Conservation (phyloP, 2,329 filamentous ascomycete genomes). For the Moelleriella libera region DNA sequence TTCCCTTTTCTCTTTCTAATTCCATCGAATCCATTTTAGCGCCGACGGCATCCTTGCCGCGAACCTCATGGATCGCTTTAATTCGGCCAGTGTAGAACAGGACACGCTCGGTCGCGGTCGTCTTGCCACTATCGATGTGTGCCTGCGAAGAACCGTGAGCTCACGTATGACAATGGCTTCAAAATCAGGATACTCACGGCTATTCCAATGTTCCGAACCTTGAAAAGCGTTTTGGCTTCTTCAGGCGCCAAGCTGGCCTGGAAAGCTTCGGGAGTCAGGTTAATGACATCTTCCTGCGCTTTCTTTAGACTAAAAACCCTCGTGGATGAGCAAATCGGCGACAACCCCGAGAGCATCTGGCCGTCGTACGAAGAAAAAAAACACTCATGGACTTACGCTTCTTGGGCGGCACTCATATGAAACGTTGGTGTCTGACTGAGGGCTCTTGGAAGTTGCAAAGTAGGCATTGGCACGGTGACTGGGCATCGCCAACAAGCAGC, state of each 20-base stretch:
- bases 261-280: constrained; percentile 43
- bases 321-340: constrained; percentile 1
- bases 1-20: constrained; percentile 92
- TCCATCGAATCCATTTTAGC: constrained; percentile 99
- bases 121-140: constrained; percentile 98
- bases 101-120: constrained; percentile 88
- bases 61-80: constrained; percentile 92
- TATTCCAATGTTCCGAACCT: constrained; percentile 94
- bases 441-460: constrained; percentile 2
- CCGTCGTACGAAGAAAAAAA: neutral
- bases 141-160: constrained; percentile 37
- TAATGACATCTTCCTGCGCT: constrained; percentile 36
- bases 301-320: constrained; percentile 28
- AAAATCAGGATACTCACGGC: constrained; percentile 41
- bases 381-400: constrained; percentile 19
- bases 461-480: neutral
- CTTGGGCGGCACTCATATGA: constrained; percentile 21
- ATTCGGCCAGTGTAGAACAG: constrained; percentile 97
- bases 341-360: neutral
- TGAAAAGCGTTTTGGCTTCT: constrained; percentile 64
- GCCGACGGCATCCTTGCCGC: constrained; percentile 85
- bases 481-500: neutral
- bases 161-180: neutral
- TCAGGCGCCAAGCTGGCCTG: constrained; percentile 68
- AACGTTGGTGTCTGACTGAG: constrained; percentile 19